Conservation (phyloP, 208 protist species). For the Leishmania gerbilli region DNA sequence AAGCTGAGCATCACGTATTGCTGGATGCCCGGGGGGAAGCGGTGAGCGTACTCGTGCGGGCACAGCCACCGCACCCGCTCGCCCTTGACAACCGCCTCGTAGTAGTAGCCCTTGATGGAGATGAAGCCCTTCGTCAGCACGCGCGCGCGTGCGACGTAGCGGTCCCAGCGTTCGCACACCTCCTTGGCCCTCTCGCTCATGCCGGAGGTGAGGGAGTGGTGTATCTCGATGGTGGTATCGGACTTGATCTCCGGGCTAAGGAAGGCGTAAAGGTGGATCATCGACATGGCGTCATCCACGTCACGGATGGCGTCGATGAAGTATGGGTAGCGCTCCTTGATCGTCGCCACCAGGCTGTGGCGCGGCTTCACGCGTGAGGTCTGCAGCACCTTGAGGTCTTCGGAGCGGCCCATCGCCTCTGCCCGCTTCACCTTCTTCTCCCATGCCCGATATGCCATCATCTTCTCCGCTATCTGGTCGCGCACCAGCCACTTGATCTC, state of each 20-base stretch:
- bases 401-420: slow-evolving; percentile 65
- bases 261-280: slow-evolving; percentile 95
- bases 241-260: slow-evolving; percentile 82
- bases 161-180: slow-evolving; percentile 77
- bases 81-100: slow-evolving; percentile 96
- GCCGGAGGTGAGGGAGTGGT: slow-evolving; percentile 82
- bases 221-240: slow-evolving; percentile 72
- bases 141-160: slow-evolving; percentile 84
- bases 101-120: slow-evolving; percentile 99
- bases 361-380: slow-evolving; percentile 77
- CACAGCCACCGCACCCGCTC: slow-evolving; percentile 97
- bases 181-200: slow-evolving; percentile 72
- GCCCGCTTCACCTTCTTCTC: slow-evolving; percentile 94
- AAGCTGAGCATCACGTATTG: slow-evolving; percentile 97
- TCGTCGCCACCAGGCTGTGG: slow-evolving; percentile 94
- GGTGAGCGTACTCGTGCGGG: slow-evolving; percentile 97
- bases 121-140: slow-evolving; percentile 96
- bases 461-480: slow-evolving; percentile 96
- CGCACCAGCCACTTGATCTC: slow-evolving; percentile 98
- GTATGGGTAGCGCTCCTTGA: slow-evolving; percentile 98
- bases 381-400: slow-evolving; percentile 71
- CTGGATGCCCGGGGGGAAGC: slow-evolving; percentile 94
- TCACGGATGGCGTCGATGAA: slow-evolving; percentile 97
- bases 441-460: slow-evolving; percentile 94
- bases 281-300: slow-evolving; percentile 97